Conservation (phyloP, 2,329 filamentous ascomycete species). For the Pyricularia sp. region DNA sequence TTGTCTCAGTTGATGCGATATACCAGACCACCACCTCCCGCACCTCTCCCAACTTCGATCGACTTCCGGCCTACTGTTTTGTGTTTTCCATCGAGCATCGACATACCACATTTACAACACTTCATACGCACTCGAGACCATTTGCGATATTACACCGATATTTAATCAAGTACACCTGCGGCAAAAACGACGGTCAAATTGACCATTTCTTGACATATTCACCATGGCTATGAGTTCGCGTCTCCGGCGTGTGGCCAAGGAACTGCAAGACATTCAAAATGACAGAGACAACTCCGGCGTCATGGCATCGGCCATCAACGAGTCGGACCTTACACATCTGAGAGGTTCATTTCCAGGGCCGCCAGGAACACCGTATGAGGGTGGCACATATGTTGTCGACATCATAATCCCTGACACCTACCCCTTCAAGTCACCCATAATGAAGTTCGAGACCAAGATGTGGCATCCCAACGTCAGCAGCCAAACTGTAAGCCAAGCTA, state of each 20-base stretch:
- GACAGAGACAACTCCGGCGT: constrained; percentile 71
- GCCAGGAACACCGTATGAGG: constrained; percentile 87
- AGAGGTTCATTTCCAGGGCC: constrained; percentile 77
- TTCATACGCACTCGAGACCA: not conserved
- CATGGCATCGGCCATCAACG: constrained; percentile 53
- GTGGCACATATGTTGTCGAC: constrained; percentile 72
- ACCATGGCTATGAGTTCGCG: constrained; percentile 34
- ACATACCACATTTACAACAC: not conserved
- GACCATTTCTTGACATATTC: not conserved
- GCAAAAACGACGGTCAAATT: not conserved
- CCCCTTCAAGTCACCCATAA: constrained; percentile 83
- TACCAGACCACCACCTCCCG: not conserved
- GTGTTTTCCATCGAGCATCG: not conserved
- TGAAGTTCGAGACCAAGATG: constrained; percentile 87
- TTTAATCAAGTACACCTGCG: not conserved
- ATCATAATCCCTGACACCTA: constrained; percentile 84
- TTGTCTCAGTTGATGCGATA: not conserved
- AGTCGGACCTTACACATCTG: constrained; percentile 69
- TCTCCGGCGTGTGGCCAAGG: constrained; percentile 59
- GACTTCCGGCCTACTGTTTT: not conserved
- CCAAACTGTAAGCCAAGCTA: constrained; percentile 59
- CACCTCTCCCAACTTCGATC: not conserved
- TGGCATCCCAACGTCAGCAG: constrained; percentile 98
- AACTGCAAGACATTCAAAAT: constrained; percentile 63
- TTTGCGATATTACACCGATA: not conserved